These are phyloP conservation scores for Lodderomyces theae DNA, from an alignment of 1,139 yeast genomes.

Conservation along the genomic window DNA sequence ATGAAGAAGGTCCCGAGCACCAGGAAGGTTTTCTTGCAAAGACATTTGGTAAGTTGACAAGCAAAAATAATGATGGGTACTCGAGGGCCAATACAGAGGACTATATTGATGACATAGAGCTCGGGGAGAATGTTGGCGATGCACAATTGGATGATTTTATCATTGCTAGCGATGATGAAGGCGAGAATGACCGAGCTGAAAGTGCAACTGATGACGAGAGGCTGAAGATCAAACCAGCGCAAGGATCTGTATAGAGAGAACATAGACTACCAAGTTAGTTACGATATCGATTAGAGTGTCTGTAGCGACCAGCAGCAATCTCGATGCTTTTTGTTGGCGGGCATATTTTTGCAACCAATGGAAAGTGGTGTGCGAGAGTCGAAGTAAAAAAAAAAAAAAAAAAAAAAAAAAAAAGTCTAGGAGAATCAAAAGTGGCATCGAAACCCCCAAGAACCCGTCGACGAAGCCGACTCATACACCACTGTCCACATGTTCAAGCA, in stretches of 20 bases:
- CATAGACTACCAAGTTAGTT: neutral
- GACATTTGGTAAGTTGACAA: slow-evolving; percentile 38
- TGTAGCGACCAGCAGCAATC: neutral
- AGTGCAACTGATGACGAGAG: neutral
- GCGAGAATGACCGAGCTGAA: slow-evolving; percentile 3
- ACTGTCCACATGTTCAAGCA: slow-evolving; percentile 22
- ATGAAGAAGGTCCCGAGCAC: slow-evolving; percentile 4
- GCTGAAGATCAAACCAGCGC: neutral
- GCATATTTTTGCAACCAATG: neutral
- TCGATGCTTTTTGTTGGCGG: neutral
- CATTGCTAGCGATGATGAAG: slow-evolving; percentile 50
- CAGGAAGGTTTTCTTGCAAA: slow-evolving; percentile 34
- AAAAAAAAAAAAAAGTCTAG: too few species aligned
- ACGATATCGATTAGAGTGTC: neutral
- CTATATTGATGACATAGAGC: slow-evolving; percentile 35
- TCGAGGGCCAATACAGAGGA: slow-evolving; percentile 23
- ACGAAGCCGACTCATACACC: neutral
- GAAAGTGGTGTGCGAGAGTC: neutral
- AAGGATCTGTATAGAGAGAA: neutral
- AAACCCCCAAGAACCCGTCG: neutral
- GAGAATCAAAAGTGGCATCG: too few species aligned
- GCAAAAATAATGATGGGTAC: slow-evolving; percentile 29
- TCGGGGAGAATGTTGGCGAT: slow-evolving; percentile 26
- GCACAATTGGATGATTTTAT: slow-evolving; percentile 25
- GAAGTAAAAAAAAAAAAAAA: neutral